Conservation (phyloP, 148 eudicot species). For the Chenopodium suecicum region DNA sequence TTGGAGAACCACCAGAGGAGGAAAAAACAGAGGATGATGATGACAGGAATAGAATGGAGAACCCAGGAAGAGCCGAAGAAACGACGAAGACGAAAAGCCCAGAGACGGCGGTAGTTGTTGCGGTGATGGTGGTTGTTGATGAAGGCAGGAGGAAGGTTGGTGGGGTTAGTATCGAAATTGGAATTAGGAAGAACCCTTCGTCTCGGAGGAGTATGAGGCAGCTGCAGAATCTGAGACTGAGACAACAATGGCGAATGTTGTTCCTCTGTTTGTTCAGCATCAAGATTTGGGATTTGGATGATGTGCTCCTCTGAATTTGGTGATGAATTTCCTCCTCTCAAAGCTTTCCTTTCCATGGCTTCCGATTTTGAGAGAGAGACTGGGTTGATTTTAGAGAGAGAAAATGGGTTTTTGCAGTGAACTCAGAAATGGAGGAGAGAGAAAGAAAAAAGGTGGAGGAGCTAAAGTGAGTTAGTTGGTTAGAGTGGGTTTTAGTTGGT, state of each 20-base stretch:
- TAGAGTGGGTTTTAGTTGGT: background rate
- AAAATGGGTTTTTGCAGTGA: no score
- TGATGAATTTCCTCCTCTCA: background rate
- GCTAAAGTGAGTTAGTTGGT: background rate
- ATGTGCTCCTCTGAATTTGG: background rate
- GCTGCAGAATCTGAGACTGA: background rate
- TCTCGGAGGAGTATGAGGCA: background rate
- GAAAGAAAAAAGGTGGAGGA: background rate
- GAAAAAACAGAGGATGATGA: slow-evolving; percentile 43
- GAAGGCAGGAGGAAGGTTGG: background rate
- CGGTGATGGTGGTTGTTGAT: background rate
- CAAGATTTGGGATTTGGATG: background rate
- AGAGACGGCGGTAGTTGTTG: background rate
- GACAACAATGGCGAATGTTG: background rate
- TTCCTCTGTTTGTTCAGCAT: background rate
- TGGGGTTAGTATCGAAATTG: background rate
- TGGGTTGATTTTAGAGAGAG: no score
- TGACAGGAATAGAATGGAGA: slow-evolving; percentile 34
- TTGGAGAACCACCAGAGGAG: slow-evolving; percentile 55
- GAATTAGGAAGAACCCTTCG: background rate
- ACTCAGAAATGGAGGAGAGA: background rate
- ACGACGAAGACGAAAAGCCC: no score
- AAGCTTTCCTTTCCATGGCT: background rate
- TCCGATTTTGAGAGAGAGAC: background rate
- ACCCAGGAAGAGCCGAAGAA: background rate